Evolutionary conservation across 1,284 basidiomycete species (phyloP), one percentile per base, ranked within the genome.

Genomic region (Stygiomarasmius scandens): DNA sequence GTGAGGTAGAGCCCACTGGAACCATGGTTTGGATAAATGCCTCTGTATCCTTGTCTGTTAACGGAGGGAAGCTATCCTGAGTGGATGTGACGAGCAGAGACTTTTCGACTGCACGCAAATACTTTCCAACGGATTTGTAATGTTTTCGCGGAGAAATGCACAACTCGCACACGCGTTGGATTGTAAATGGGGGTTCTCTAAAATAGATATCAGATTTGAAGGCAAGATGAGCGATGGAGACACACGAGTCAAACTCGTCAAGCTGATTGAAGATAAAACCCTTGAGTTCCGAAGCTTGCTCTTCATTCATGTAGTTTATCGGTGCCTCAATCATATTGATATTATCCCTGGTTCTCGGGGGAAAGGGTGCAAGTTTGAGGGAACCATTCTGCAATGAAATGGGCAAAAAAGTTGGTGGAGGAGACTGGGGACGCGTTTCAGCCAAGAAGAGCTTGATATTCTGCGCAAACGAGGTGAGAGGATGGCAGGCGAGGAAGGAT

Each of bases 111-210:
- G 95, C 95, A 10, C 95, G 91, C 22, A 96, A 80, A 70, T 95
- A 97, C 74, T 97, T 97, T 48, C 95, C 93, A 4, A 93, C 74
- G 24, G 83, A 82, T 43, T 79, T 86, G 78, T 97, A 96, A 63
- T 92, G 82, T 50, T 80, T 75, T 59, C 79, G 80, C 2, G 95
- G 94, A 32, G 82, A 72, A 6, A 89, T 64, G 47, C 88, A 86
- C n/a, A 98, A 83, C 68, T 97, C 95, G 65, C 91, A 93, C 16
- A 97, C 74, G 36, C 95, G 87, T 72, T 98, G 95, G 52, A 97
- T 89, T 3, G 95, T 96, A 73, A 97, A 98, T 2, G 95, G 95
- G 0, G 93, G 84, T 54, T 84, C 85, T 51, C 83, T 85, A 61
- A 47, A 41, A 19, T 43, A 16, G 51, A 57, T 52, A 53, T 62